Evolutionary conservation across 108 stramenopile genomes (phyloP), one percentile per base, ranked within the genome.

Genomic region (Fistulifera pelliculosa): DNA sequence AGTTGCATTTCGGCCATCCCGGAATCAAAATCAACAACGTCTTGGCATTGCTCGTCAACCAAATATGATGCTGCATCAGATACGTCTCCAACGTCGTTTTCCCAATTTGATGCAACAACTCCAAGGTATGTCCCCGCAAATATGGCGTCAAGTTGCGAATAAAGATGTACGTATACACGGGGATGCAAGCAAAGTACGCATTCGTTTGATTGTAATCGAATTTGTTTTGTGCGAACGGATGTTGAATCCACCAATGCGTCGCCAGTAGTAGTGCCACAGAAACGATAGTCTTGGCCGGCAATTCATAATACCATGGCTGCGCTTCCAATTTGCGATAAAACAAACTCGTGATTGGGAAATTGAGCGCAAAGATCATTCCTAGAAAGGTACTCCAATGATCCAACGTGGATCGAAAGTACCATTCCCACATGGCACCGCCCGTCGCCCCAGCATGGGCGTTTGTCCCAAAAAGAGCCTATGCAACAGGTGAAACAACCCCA

Each of bases 61-160:
- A 97, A 38, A 98, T 75, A 63, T 99, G 98, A 73, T 97, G 96
- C 73, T 99, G 98, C 86, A 97, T 84, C 27, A 97, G 68, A 69
- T 99, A 99, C 1, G 96, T 97, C 67, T 99, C 98, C 41, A 99
- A 63, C 2, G 98, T 97, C 16, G 92, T 93, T 68, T 96, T 96
- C 49, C 98, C 98, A 27, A 97, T 77, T 38, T 87, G 77, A 62
- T 95, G 89, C 10, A 97, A 74, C 21, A 95, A 63, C 27, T 82
- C 79, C 61, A 95, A 64, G 23, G 91, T 81, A 66, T 89, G 69
- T 22, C 73, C 69, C 12, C 98, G 70, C 52, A 97, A 45, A 27
- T 38, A 70, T 5, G 95, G 95, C 6, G 93, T 90, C 47, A 95
- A 41, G 58, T 97, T 99, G 49, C 98, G 87, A 45, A 97, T 71